Percentiles rank a stretch among this genome's conserved stretches.
Evolutionary conservation across 1,139 yeast species (phyloP).

Genomic region (Yamadazyma sp.): DNA sequence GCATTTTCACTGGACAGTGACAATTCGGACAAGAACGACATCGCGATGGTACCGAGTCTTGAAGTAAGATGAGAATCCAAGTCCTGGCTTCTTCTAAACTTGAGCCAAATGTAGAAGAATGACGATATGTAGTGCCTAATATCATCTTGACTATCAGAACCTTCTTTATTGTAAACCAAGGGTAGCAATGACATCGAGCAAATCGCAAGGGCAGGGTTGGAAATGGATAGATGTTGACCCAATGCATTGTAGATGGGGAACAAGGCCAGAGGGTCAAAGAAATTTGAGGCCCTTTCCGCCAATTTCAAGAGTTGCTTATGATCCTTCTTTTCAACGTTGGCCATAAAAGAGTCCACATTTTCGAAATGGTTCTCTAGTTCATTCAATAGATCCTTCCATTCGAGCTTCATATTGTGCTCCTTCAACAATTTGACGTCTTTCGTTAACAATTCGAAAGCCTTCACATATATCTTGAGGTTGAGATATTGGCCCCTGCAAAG

Average conservation of each 20-base stretch:
- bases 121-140: conserved; percentile 61
- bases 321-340: conserved; percentile 41
- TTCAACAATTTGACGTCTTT: conserved; percentile 48
- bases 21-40: conserved; percentile 41
- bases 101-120: conserved; percentile 73
- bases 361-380: conserved; percentile 39
- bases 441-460: conserved; percentile 59
- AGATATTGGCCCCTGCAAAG: conserved; percentile 74
- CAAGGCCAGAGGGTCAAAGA: conserved; percentile 38
- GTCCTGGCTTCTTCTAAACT: conserved; percentile 54
- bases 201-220: conserved; percentile 59
- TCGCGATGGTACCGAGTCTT: conserved; percentile 62
- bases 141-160: conserved; percentile 32
- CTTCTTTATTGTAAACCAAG: conserved; percentile 23
- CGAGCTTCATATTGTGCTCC: conserved; percentile 41
- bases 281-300: conserved; percentile 49
- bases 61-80: conserved; percentile 70
- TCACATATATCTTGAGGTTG: conserved; percentile 62
- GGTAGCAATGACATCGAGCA: conserved; percentile 63
- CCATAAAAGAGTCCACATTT: conserved; percentile 28
- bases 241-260: conserved; percentile 38
- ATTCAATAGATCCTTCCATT: conserved; percentile 51
- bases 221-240: conserved; percentile 52
- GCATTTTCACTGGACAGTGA: conserved; percentile 11
- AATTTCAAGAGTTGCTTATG: conserved; percentile 42